These are phyloP conservation scores for Polyporus tsugae DNA, from an alignment of 1,284 basidiomycete genomes.

Conservation along the genomic window DNA sequence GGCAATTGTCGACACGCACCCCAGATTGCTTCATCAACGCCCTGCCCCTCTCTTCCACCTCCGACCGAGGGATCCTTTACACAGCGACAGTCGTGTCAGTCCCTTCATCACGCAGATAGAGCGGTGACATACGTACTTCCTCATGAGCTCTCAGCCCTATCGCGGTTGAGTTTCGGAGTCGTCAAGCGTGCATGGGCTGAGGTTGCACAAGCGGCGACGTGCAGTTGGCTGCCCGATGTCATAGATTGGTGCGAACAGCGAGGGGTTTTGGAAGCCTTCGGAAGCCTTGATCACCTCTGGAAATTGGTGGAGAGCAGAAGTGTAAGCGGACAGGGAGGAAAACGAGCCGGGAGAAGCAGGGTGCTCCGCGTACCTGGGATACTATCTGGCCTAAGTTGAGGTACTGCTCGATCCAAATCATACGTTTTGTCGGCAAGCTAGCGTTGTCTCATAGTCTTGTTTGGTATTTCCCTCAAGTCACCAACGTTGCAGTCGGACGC, in stretches of 20 bases:
- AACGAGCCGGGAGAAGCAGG: not conserved
- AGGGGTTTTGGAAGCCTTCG: conserved; percentile 62
- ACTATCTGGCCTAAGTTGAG: conserved; percentile 62
- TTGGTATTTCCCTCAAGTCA: conserved; percentile 51
- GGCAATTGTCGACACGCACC: conserved; percentile 71
- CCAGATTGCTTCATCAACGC: conserved; percentile 62
- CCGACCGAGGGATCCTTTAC: conserved; percentile 65
- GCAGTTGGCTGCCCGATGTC: conserved; percentile 77
- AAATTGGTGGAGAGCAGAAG: not conserved
- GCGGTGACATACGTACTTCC: conserved; percentile 38
- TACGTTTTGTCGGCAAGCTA: not conserved
- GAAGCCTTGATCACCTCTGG: conserved; percentile 58
- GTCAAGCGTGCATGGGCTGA: conserved; percentile 65
- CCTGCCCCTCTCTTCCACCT: conserved; percentile 72
- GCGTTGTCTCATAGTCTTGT: conserved; percentile 2
- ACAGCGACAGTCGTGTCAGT: not conserved
- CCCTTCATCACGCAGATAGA: not conserved
- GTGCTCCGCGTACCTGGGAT: conserved; percentile 56
- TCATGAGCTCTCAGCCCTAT: conserved; percentile 56
- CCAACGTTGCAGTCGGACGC: too few species aligned
- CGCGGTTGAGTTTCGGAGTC: conserved; percentile 69
- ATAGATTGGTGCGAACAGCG: conserved; percentile 69
- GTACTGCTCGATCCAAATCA: conserved; percentile 67
- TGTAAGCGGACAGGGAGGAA: not conserved
- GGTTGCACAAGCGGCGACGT: conserved; percentile 64